Evolutionary conservation across 140 eudicot genomes (phyloP).

Genomic region (Erigeron philadelphicus): DNA sequence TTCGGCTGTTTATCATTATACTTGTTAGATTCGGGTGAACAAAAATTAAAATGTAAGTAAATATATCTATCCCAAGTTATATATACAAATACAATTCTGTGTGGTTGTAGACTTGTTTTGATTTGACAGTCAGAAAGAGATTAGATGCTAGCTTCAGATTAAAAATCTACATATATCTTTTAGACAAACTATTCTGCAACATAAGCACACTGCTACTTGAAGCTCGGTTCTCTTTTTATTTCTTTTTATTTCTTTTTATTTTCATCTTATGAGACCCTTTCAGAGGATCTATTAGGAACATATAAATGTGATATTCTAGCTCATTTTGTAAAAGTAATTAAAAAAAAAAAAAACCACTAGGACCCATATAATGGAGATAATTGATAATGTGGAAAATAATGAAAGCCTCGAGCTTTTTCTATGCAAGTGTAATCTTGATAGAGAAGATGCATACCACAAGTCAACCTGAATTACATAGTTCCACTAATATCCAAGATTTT

Average conservation of each 20-base stretch:
- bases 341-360: not conserved
- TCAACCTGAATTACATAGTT: not conserved
- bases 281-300: not conserved
- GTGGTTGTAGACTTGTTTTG: not conserved
- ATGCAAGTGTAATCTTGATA: slow-evolving; percentile 14
- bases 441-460: slow-evolving; percentile 15
- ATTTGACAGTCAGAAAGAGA: not conserved
- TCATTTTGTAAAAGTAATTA: not conserved
- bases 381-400: slow-evolving; percentile 5
- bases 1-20: slow-evolving; percentile 48
- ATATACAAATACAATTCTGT: not conserved
- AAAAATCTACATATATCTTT: not conserved
- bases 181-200: not conserved
- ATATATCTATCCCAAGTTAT: not conserved
- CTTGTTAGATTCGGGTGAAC: too few relatives aligned
- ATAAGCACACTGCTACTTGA: not conserved
- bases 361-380: slow-evolving; percentile 1
- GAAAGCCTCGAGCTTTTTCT: slow-evolving; percentile 1
- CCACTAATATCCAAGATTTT: slow-evolving; percentile 17
- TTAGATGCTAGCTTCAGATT: slow-evolving; percentile 13
- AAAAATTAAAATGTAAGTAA: not conserved
- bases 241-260: not conserved
- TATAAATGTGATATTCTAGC: not conserved
- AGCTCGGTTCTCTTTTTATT: not conserved
- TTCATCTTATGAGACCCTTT: not conserved